Base-by-base conservation (phyloP, 2,329 filamentous ascomycete genomes). In the Colletotrichum neosansevieriae region DNA sequence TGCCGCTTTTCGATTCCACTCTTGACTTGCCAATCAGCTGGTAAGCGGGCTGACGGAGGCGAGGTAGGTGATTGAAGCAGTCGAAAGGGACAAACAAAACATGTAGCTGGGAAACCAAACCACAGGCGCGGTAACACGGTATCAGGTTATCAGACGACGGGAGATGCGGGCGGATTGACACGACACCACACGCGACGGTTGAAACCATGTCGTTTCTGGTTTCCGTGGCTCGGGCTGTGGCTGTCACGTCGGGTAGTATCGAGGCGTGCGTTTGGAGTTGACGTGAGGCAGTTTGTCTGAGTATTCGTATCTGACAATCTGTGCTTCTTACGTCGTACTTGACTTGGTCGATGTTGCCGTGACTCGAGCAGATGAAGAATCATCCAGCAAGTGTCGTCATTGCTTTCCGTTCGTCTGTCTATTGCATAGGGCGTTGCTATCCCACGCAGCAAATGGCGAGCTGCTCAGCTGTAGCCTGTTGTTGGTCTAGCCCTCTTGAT, bases 401-500 rank as follows among this genome's bases (percentile, higher is more conserved):
- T 36, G n/a, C 38, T 29, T 29, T 29, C 6, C 29, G 7, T 29
- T 29, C 9, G 7, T 29, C 7, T 45, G 9, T 38, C 11, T 44
- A 34, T 13, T 4, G 29, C 29, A 9, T 29, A 29, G 29, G 29
- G 29, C 29, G 29, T 29, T 29, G 29, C 29, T 29, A 29, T 7
- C 6, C 6, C 29, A 29, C 29, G 29, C 29, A 29, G 7, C 11
- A 29, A 7, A 44, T 17, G 29, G 42, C 29, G 45, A 36, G 59
- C 21, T 24, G 32, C 10, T 19, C n/a, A 17, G 4, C 29, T 32
- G n/a, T n/a, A n/a, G n/a, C n/a, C n/a, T n/a, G 19, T 32, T 44
- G 50, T 57, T 63, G 42, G 42, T 57, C 63, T 67, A 42, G 49
- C 58, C 63, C 36, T 67, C 34, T 38, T 62, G 63, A 62, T 61